Evolutionary conservation across 2,329 filamentous ascomycete species (phyloP), one percentile per base, ranked within the genome.

Genomic region (Fusarium sp.): DNA sequence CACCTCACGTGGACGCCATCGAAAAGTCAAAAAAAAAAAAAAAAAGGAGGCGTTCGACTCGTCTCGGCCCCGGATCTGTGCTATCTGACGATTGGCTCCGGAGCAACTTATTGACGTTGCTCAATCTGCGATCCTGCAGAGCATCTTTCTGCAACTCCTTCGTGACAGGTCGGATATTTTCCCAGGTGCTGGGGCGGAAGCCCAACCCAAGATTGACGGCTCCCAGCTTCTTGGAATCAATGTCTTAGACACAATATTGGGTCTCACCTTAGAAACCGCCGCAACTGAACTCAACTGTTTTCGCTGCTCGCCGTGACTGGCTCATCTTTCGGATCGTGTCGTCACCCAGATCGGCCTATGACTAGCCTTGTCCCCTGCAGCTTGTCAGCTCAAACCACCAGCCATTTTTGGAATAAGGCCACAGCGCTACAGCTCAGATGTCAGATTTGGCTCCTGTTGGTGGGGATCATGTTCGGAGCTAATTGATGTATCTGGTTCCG

Each of bases 101-200:
- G 29, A 28, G 19, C 24, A 19, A 25, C 48, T 25, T 7, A 29
- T 45, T 42, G 39, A 45, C 44, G 53, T 44, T 48, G 57, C 55
- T 58, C 53, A 53, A 63, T 59, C 53, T 58, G 31, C 42, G 53
- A 67, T 69, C 53, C 60, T 58, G 49, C 60, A 66, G 41, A 31
- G 26, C 39, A 42, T 34, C 31, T 34, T 13, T 34, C 19, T 38
- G 36, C 34, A 28, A 54, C 12, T 31, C 25, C 43, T 28, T 25
- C 35, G 43, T 61, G 38, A 43, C 55, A 52, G 39, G 42, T 65
- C 66, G 66, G 66, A 45, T 61, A 64, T 58, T 69, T 60, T 64
- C 29, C 26, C 36, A 53, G 32, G 19, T 61, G 29, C 51, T 42
- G 51, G 50, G 36, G 42, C 22, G 47, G 38, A 51, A 25, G 35